Evolutionary conservation across 2,329 filamentous ascomycete species (phyloP).

Genomic region (Tolypocladium inflatum): DNA sequence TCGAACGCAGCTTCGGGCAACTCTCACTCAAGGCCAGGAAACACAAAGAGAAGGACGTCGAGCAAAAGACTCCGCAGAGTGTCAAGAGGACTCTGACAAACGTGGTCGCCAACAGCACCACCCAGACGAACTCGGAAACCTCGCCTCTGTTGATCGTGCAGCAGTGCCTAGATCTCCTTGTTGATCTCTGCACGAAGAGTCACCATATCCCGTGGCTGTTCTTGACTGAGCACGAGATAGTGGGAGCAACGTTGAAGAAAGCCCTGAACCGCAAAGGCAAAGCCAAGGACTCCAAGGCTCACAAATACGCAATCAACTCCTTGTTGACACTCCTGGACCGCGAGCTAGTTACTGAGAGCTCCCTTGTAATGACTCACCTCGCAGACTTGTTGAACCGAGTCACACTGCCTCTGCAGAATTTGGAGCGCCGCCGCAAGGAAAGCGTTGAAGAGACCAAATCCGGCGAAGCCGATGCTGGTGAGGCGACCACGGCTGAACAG

Average conservation of each 20-base stretch:
- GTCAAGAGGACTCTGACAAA: conserved; percentile 67
- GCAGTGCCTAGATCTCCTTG: conserved; percentile 81
- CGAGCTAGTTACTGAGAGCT: conserved; percentile 93
- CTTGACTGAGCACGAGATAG: conserved; percentile 80
- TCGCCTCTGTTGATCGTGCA: conserved; percentile 93
- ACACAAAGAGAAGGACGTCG: conserved; percentile 49
- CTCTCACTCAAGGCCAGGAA: conserved; percentile 86
- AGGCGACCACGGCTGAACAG: conserved; percentile 16
- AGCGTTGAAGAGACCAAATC: conserved; percentile 44
- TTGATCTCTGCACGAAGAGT: conserved; percentile 76
- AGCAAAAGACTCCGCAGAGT: conserved; percentile 69
- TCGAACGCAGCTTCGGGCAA: conserved; percentile 91
- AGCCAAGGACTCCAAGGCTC: conserved; percentile 70
- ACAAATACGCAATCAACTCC: conserved; percentile 87
- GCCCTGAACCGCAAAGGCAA: conserved; percentile 77
- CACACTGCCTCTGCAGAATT: conserved; percentile 71
- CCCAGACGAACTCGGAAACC: conserved; percentile 66
- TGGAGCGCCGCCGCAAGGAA: conserved; percentile 78
- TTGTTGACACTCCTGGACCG: conserved; percentile 81
- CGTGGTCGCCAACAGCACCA: conserved; percentile 31
- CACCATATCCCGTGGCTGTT: conserved; percentile 85
- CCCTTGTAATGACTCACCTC: conserved; percentile 90
- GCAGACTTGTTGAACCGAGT: conserved; percentile 81
- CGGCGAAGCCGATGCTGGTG: conserved; percentile 25
- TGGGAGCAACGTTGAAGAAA: conserved; percentile 66